Conservation (phyloP, 768 basidiomycete species). For the Boletus reticuloceps region DNA sequence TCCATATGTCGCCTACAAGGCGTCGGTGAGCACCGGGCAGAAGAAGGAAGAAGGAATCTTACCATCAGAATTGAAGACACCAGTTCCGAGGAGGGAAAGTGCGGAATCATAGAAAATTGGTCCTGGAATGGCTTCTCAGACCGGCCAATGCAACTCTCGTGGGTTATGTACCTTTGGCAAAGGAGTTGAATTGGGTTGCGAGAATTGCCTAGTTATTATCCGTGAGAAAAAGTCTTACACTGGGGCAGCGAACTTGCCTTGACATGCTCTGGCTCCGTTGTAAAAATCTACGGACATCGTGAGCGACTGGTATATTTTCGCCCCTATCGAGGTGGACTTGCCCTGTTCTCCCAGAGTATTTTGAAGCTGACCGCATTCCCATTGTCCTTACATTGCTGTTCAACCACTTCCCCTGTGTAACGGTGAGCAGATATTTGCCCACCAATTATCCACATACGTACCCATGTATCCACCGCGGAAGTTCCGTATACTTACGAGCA, state of each 20-base stretch:
- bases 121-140: slow-evolving; percentile 21
- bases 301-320: neutral
- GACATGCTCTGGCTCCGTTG: slow-evolving; percentile 47
- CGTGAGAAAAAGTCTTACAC: neutral
- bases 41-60: neutral
- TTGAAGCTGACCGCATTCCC: slow-evolving; percentile 34
- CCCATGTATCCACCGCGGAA: slow-evolving; percentile 29
- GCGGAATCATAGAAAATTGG: slow-evolving; percentile 6
- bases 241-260: slow-evolving; percentile 25
- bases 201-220: slow-evolving; percentile 35
- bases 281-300: slow-evolving; percentile 36
- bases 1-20: slow-evolving; percentile 53
- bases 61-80: slow-evolving; percentile 62
- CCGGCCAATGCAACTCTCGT: slow-evolving; percentile 9
- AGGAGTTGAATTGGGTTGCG: slow-evolving; percentile 43
- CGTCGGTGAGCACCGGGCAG: neutral
- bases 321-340: slow-evolving; percentile 15
- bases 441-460: slow-evolving; percentile 9
- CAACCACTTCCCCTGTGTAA: slow-evolving; percentile 28
- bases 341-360: slow-evolving; percentile 39
- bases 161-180: slow-evolving; percentile 35
- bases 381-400: slow-evolving; percentile 19
- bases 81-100: slow-evolving; percentile 48
- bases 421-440: neutral
- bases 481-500: slow-evolving; percentile 23